Conservation (phyloP, 164 flowering plant genomes). For the Umbilicus rupestris region DNA sequence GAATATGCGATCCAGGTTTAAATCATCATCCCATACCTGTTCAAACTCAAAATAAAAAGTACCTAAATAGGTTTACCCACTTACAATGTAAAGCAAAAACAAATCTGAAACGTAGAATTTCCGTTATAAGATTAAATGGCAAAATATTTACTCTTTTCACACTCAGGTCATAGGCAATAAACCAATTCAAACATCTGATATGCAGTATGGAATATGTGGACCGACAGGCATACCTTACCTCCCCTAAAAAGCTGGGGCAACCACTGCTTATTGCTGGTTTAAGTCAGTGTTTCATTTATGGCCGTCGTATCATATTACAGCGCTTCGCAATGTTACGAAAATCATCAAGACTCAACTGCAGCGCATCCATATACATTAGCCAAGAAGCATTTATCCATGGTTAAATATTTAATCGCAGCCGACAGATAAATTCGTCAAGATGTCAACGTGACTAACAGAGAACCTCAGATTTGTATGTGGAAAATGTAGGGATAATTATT, state of each 20-base stretch:
- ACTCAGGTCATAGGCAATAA: not conserved
- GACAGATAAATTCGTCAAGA: not conserved
- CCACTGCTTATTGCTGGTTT: not conserved
- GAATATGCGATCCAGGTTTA: too few relatives aligned
- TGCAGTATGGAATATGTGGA: not conserved
- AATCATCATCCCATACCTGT: too few relatives aligned
- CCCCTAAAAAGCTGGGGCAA: not conserved
- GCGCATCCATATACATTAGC: not conserved
- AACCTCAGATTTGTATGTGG: not conserved
- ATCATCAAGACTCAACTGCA: conserved; percentile 69
- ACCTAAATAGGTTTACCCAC: too few relatives aligned
- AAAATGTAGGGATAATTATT: not conserved
- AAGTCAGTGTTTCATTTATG: not conserved
- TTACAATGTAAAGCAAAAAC: too few relatives aligned
- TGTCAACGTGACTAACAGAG: too few relatives aligned
- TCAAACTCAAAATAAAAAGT: too few relatives aligned
- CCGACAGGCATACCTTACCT: too few relatives aligned
- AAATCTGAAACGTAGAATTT: not conserved
- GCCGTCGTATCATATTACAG: conserved; percentile 49
- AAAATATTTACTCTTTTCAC: not conserved
- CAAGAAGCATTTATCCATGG: not conserved
- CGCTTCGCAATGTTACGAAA: conserved; percentile 46
- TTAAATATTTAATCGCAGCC: too few relatives aligned
- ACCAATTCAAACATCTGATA: not conserved
- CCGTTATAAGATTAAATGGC: not conserved